Evolutionary conservation across 257 asterid genomes (phyloP).

Genomic region (Osmanthus fragrans): DNA sequence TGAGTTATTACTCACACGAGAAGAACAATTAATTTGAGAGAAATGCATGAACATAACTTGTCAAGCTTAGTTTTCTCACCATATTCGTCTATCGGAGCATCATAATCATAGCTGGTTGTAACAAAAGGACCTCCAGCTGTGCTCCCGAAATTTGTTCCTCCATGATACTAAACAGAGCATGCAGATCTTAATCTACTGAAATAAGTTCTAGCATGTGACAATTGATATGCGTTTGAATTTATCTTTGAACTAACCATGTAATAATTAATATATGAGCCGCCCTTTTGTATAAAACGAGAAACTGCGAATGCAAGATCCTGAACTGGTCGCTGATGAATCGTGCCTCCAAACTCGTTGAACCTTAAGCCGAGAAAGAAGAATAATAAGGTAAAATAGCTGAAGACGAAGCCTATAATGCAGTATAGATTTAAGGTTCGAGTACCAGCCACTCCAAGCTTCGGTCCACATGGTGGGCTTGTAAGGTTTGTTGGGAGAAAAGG

Average conservation of each 20-base stretch:
- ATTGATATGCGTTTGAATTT: not conserved
- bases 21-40: not conserved
- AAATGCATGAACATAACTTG: not conserved
- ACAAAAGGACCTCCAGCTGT: slow-evolving; percentile 75
- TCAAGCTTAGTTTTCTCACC: slow-evolving; percentile 38
- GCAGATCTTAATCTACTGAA: slow-evolving; percentile 1
- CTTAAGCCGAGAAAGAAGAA: slow-evolving; percentile 25
- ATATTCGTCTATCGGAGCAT: slow-evolving; percentile 77
- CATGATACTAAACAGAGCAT: slow-evolving; percentile 49
- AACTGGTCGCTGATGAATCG: slow-evolving; percentile 57
- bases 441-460: slow-evolving; percentile 88
- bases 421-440: not conserved
- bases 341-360: slow-evolving; percentile 68
- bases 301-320: slow-evolving; percentile 79
- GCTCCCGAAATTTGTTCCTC: slow-evolving; percentile 80
- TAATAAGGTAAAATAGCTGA: not conserved
- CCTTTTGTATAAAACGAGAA: slow-evolving; percentile 58
- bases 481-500: slow-evolving; percentile 63
- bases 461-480: slow-evolving; percentile 75
- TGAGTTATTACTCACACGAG: not conserved
- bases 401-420: not conserved
- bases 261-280: slow-evolving; percentile 66
- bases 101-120: slow-evolving; percentile 72
- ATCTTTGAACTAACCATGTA: slow-evolving; percentile 56
- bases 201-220: not conserved